A percentile compares a stretch with the other conserved stretches of the same genome.
phyloP scores from a whole-genome alignment of 805 yeast genomes.

The Lipomyces yamanashiensis region DNA sequence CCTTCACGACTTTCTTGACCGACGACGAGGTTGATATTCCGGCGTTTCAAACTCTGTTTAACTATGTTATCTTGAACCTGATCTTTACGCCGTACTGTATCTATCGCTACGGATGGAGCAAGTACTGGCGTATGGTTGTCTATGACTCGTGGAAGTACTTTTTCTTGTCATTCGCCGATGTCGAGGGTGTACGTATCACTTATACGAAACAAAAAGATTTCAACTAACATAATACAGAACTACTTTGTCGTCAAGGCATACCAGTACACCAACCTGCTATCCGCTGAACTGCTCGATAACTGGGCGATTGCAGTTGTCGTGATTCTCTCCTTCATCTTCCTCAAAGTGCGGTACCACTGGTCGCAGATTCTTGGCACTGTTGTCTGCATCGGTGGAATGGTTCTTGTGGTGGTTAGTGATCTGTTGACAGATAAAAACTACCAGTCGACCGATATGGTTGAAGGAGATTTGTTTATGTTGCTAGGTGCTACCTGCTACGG shows the following conservation, averaged over 20 bases:
- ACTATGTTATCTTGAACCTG: slow-evolving; percentile 47
- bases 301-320: slow-evolving; percentile 54
- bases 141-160: slow-evolving; percentile 52
- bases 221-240: slow-evolving; percentile 36
- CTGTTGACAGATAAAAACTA: slow-evolving; percentile 50
- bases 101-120: slow-evolving; percentile 48
- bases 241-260: slow-evolving; percentile 53
- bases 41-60: slow-evolving; percentile 52
- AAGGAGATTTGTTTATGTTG: slow-evolving; percentile 52
- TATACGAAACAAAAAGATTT: background rate
- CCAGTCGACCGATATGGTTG: slow-evolving; percentile 48
- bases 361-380: slow-evolving; percentile 50
- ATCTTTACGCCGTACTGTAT: slow-evolving; percentile 50
- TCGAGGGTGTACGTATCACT: slow-evolving; percentile 45
- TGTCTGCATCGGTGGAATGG: slow-evolving; percentile 52
- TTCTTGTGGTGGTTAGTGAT: slow-evolving; percentile 50
- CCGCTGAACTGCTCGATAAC: slow-evolving; percentile 52
- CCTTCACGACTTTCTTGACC: slow-evolving; percentile 50
- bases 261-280: slow-evolving; percentile 50
- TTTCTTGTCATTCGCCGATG: slow-evolving; percentile 51
- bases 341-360: slow-evolving; percentile 54
- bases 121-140: slow-evolving; percentile 43
- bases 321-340: slow-evolving; percentile 48
- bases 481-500: slow-evolving; percentile 54
- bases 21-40: slow-evolving; percentile 49